Evolutionary conservation across 1,284 basidiomycete genomes (phyloP).

Genomic region (Tranzscheliella williamsii): DNA sequence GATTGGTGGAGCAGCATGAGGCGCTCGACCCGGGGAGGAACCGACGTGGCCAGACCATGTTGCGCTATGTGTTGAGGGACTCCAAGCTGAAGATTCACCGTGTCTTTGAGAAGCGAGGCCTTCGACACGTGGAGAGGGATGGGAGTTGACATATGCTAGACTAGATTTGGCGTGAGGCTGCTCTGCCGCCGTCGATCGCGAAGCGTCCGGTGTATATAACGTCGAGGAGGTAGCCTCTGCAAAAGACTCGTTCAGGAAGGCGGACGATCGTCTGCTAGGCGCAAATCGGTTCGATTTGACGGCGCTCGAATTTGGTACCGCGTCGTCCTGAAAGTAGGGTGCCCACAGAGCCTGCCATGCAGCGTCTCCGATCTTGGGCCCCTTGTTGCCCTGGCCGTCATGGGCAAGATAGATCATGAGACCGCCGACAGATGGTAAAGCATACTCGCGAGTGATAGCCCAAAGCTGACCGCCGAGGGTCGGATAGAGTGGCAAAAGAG

Average conservation of each 20-base stretch:
- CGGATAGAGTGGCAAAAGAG: constrained; percentile 54
- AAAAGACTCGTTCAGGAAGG: constrained; percentile 2
- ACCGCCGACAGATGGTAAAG: constrained; percentile 54
- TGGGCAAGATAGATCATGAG: constrained; percentile 53
- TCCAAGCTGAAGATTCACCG: constrained; percentile 16
- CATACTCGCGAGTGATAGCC: constrained; percentile 58
- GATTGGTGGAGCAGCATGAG: background rate
- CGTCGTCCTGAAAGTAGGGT: constrained; percentile 46
- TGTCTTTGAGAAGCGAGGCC: constrained; percentile 5
- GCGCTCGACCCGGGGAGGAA: constrained; percentile 4
- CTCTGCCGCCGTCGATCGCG: constrained; percentile 16
- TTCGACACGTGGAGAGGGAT: constrained; percentile 21
- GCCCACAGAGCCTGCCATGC: constrained; percentile 56
- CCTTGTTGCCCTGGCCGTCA: constrained; percentile 52
- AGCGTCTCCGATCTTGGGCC: constrained; percentile 53
- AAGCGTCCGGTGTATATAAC: constrained; percentile 5
- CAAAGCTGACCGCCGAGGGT: constrained; percentile 58
- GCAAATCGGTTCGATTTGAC: constrained; percentile 1
- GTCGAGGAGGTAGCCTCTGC: constrained; percentile 3
- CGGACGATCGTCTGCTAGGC: constrained; percentile 12
- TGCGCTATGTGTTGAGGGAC: constrained; percentile 17
- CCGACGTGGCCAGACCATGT: constrained; percentile 12
- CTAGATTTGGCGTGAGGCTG: constrained; percentile 7
- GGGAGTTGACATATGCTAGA: constrained; percentile 9
- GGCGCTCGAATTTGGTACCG: background rate